Percentiles rank a stretch among this genome's conserved stretches.
Evolutionary conservation across 2,329 filamentous ascomycete genomes (phyloP).

Genomic region (Fusarium humuli): DNA sequence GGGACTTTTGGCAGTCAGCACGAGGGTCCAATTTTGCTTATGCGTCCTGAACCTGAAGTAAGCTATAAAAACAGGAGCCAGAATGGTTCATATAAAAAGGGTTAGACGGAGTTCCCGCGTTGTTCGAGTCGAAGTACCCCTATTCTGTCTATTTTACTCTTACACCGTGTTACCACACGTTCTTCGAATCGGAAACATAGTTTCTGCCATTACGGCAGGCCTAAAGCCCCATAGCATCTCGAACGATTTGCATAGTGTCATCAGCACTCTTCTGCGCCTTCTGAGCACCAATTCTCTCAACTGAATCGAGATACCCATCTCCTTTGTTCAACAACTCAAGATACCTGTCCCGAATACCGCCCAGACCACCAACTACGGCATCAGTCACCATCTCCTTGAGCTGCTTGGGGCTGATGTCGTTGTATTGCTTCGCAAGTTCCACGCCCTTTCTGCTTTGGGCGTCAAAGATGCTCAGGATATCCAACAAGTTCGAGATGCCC

Average conservation of each 20-base stretch:
- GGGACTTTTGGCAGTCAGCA: slow-evolving; percentile 79
- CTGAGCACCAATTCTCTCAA: slow-evolving; percentile 68
- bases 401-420: slow-evolving; percentile 52
- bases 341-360: slow-evolving; percentile 68
- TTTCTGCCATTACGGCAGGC: background rate
- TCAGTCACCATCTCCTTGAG: slow-evolving; percentile 68
- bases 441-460: slow-evolving; percentile 52
- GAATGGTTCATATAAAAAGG: background rate
- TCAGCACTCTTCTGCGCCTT: slow-evolving; percentile 72
- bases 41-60: slow-evolving; percentile 62
- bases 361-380: slow-evolving; percentile 65
- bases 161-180: slow-evolving; percentile 12
- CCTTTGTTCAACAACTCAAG: slow-evolving; percentile 60
- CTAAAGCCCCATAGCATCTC: slow-evolving; percentile 63
- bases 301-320: slow-evolving; percentile 65
- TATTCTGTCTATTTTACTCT: slow-evolving; percentile 1
- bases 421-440: slow-evolving; percentile 56
- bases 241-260: slow-evolving; percentile 66
- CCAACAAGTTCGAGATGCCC: slow-evolving; percentile 87
- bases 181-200: background rate
- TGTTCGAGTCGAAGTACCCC: background rate
- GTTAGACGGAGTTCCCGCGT: background rate
- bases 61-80: background rate
- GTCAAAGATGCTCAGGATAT: slow-evolving; percentile 80
- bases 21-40: slow-evolving; percentile 72